These are phyloP conservation scores for Zangia roseola DNA, from an alignment of 768 basidiomycete species.

Conservation along the genomic window DNA sequence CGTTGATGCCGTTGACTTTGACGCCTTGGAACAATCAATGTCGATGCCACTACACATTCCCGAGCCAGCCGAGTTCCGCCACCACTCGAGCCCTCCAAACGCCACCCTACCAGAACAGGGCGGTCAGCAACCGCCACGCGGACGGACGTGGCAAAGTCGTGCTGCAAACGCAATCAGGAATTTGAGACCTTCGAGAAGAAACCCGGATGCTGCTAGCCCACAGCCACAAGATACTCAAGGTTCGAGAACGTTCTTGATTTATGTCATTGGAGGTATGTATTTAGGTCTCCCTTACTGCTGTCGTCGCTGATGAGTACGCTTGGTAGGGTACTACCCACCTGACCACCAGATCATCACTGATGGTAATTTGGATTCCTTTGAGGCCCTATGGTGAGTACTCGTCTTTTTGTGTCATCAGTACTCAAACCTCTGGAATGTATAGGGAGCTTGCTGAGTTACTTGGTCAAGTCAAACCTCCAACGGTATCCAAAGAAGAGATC, in stretches of 20 bases:
- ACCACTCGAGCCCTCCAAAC: constrained; percentile 11
- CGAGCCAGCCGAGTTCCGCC: constrained; percentile 23
- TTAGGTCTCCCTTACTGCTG: background rate
- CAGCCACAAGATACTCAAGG: constrained; percentile 22
- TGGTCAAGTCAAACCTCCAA: constrained; percentile 80
- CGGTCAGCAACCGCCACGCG: constrained; percentile 26
- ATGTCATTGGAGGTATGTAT: constrained; percentile 76
- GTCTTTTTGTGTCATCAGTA: background rate
- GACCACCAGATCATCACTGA: constrained; percentile 88
- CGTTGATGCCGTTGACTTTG: constrained; percentile 27
- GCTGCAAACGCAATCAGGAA: constrained; percentile 63
- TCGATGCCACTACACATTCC: constrained; percentile 27
- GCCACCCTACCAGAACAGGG: constrained; percentile 15
- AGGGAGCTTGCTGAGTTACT: constrained; percentile 84
- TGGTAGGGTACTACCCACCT: constrained; percentile 84
- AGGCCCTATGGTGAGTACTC: constrained; percentile 64
- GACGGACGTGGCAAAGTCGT: constrained; percentile 56
- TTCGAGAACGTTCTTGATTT: constrained; percentile 77
- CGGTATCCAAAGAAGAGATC: constrained; percentile 81
- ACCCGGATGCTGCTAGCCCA: constrained; percentile 19
- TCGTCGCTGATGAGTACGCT: constrained; percentile 5
- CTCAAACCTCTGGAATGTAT: constrained; percentile 1
- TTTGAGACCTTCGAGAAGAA: constrained; percentile 41
- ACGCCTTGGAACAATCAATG: constrained; percentile 25
- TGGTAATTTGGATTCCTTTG: constrained; percentile 73